These are phyloP conservation scores for Orbilia javanica DNA, from an alignment of 2,329 filamentous ascomycete species.

Conservation along the genomic window DNA sequence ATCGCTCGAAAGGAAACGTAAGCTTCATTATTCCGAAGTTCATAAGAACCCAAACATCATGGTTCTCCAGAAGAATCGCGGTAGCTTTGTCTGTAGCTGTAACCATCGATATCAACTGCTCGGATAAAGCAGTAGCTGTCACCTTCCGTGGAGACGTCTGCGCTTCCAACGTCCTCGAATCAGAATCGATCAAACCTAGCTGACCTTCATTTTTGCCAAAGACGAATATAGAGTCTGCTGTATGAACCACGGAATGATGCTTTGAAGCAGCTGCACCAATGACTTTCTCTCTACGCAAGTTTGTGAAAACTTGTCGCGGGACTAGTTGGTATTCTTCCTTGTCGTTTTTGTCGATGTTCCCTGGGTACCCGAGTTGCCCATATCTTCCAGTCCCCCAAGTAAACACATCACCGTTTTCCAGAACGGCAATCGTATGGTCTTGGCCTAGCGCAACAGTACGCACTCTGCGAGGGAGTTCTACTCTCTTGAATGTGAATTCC, in stretches of 20 bases:
- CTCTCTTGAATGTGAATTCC: conserved; percentile 84
- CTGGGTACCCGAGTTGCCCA: conserved; percentile 85
- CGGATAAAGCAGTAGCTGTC: conserved; percentile 79
- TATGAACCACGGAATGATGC: conserved; percentile 91
- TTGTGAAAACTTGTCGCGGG: conserved; percentile 90
- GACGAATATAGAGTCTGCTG: conserved; percentile 82
- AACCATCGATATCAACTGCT: conserved; percentile 79
- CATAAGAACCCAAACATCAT: conserved; percentile 92
- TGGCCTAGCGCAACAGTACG: conserved; percentile 85
- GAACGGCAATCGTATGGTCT: conserved; percentile 88
- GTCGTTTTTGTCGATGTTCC: conserved; percentile 76
- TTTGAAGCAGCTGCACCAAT: conserved; percentile 87
- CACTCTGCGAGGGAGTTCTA: conserved; percentile 75
- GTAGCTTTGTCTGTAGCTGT: conserved; percentile 93
- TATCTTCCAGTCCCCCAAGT: conserved; percentile 92
- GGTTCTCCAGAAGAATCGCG: conserved; percentile 83
- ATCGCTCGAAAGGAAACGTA: conserved; percentile 79
- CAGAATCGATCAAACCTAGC: conserved; percentile 88
- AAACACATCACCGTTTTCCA: conserved; percentile 88
- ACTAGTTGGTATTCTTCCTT: conserved; percentile 85
- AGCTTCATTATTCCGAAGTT: conserved; percentile 96
- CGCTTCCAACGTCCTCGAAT: conserved; percentile 88
- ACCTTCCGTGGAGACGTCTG: conserved; percentile 87
- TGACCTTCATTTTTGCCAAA: conserved; percentile 97
- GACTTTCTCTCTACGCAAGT: conserved; percentile 86